Evolutionary conservation across 176 grass and related monocot genomes (phyloP), one percentile per base, ranked within the genome.

Genomic region (Lolium rigidum): DNA sequence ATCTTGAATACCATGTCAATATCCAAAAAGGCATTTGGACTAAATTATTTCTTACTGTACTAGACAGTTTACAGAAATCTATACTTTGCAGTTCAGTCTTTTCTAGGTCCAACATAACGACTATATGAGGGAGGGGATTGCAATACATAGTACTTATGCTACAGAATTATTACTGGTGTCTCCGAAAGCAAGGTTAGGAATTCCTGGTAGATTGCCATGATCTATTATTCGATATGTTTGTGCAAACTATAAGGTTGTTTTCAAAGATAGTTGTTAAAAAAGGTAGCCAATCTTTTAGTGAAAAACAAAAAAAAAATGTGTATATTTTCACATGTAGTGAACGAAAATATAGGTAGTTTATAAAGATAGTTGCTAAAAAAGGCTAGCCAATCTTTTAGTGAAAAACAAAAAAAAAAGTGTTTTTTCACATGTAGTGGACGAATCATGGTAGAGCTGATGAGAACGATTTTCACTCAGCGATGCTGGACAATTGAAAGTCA

Each of bases 201-300:
- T 61, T 80, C 58, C 65, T 80, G 67, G 37, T 63, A 67, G 61
- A 82, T 68, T 56, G 49, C 57, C 67, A 74, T 48, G 59, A 74
- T 80, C 14, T 74, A 80, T 35, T 80, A 10, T 66, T 75, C n/a
- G 47, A 56, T 44, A 75, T 55, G 22, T 35, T 28, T 44, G 66
- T 61, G 22, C 41, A 58, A 47, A 85, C 35, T 51, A n/a, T 82
- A 82, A 2, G 13, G 26, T 25, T 69, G 48, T 55, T 78, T 68
- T 86, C 18, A 78, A 68, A 70, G 31, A 77, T 43, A 56, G 17
- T 17, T 11, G 3, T 79, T 79, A 48, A 16, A 79, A 25, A 56
- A 73, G 43, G 74, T 38, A 74, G 47, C 56, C 38, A 71, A 51
- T 28, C 18, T 84, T 74, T 49, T 56, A 87, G 48, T 59, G 44